Conservation (phyloP, 257 asterid species). For the Lithospermum erythrorhizon region DNA sequence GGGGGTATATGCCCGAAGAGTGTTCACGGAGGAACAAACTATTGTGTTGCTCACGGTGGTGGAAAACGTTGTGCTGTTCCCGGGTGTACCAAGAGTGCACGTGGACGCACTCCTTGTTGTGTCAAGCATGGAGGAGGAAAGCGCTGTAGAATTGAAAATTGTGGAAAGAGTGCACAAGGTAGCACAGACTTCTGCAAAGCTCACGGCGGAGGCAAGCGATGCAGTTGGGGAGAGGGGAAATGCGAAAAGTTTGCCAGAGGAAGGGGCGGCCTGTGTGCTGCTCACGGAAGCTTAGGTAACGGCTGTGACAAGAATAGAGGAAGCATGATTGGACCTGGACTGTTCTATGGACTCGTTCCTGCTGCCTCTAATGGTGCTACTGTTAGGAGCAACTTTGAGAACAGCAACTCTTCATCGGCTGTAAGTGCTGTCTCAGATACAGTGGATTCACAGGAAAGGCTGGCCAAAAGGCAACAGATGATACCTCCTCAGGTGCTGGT, state of each 20-base stretch:
- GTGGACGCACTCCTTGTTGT: constrained; percentile 83
- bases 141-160: constrained; percentile 65
- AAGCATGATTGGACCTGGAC: constrained; percentile 65
- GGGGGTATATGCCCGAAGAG: constrained; percentile 94
- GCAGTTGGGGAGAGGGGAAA: constrained; percentile 69
- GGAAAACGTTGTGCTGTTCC: constrained; percentile 73
- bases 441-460: constrained; percentile 27
- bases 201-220: constrained; percentile 93
- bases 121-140: constrained; percentile 91
- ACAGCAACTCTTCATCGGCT: constrained; percentile 37
- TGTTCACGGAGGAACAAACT: constrained; percentile 85
- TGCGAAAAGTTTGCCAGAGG: constrained; percentile 91
- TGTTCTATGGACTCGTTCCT: constrained; percentile 61
- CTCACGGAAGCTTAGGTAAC: constrained; percentile 59
- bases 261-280: constrained; percentile 79
- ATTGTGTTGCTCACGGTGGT: constrained; percentile 90
- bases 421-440: constrained; percentile 51
- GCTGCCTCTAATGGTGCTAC: constrained; percentile 14
- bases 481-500: constrained; percentile 81
- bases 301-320: constrained; percentile 34
- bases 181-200: constrained; percentile 93
- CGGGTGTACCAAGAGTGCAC: constrained; percentile 83
- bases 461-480: constrained; percentile 40
- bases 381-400: constrained; percentile 24
- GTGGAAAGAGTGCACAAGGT: constrained; percentile 93